phyloP scores from a whole-genome alignment of 768 basidiomycete genomes.

The Leccinellum rugosiceps region DNA sequence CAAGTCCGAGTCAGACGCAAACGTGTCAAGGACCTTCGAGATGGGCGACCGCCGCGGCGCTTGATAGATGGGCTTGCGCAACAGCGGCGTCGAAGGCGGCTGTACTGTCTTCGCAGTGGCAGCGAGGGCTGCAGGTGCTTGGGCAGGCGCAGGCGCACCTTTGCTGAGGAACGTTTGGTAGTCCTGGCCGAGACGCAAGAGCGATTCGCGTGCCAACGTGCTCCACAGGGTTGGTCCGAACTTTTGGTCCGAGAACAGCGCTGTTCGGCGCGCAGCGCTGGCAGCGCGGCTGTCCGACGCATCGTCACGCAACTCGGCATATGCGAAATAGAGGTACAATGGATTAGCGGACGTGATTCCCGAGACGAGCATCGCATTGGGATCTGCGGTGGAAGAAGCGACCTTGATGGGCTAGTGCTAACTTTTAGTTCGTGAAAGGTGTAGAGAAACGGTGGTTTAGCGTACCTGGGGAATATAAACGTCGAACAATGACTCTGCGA shows the following conservation, averaged over 20 bases:
- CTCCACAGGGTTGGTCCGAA: slow-evolving; percentile 63
- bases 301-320: slow-evolving; percentile 55
- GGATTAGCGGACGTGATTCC: slow-evolving; percentile 55
- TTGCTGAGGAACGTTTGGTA: slow-evolving; percentile 62
- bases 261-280: slow-evolving; percentile 44
- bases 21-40: slow-evolving; percentile 48
- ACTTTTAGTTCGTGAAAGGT: slow-evolving; percentile 1
- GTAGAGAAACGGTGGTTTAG: neutral
- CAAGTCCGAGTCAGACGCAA: slow-evolving; percentile 60
- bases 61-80: slow-evolving; percentile 40
- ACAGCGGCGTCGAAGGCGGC: slow-evolving; percentile 36
- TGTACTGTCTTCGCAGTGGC: slow-evolving; percentile 27
- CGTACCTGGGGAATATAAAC: slow-evolving; percentile 53
- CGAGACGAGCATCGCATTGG: slow-evolving; percentile 56
- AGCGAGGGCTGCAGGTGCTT: slow-evolving; percentile 17
- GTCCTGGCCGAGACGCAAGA: slow-evolving; percentile 62
- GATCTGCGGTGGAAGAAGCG: slow-evolving; percentile 44
- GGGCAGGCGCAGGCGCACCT: slow-evolving; percentile 39
- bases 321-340: slow-evolving; percentile 63
- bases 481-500: slow-evolving; percentile 58
- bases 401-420: slow-evolving; percentile 45
- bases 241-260: slow-evolving; percentile 68
- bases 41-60: slow-evolving; percentile 46
- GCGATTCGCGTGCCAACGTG: slow-evolving; percentile 51
- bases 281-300: slow-evolving; percentile 42